Base-by-base conservation (phyloP, 805 yeast genomes). In the Jamesozyma spencerorum region DNA sequence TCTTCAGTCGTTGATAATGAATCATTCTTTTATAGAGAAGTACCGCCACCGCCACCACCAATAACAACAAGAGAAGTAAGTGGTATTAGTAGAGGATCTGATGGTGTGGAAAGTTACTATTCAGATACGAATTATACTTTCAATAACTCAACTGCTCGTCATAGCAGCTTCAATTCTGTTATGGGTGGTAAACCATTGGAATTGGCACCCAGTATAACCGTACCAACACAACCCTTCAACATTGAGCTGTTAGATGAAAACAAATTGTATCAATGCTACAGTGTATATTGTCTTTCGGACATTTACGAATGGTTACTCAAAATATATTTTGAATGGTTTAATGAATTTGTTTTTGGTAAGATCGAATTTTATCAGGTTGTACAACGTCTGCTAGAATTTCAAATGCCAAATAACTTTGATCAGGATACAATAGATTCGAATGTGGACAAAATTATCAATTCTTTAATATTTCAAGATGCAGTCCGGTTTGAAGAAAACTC, bases 151-250 rank as follows among this genome's bases (percentile, higher is more conserved):
- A 48, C 46, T 19, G 50, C 55, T 2, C 48, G 62, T 35, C 60
- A 57, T 18, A 53, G 59, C 17, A 60, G 63, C 39, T 59, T 53
- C 34, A 58, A 54, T 36, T 58, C 63, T 1, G 36, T 60, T 6
- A 36, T 52, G 10, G 65, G 65, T 18, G 60, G 55, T 18, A 57
- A 51, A 30, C 65, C 64, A 5, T 44, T 58, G 22, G 56, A 57
- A 11, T 41, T 53, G 15, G 59, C 52, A 18, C 62, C 64, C 2
- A 61, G 63, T 41, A 54, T 60, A 15, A 60, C 62, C 3, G 54
- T 75, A 15, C 84, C 85, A 0, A 66, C 71, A 34, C 63, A 77
- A 7, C 82, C 82, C 2, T 79, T 78, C 46, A 58, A 74, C 3
- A 69, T 81, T 0, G 66, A 72, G 11, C 58, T 70, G 0, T 54